Base-by-base conservation (phyloP, 192 early-diverging fungal genomes). In the Backusella westeae region DNA sequence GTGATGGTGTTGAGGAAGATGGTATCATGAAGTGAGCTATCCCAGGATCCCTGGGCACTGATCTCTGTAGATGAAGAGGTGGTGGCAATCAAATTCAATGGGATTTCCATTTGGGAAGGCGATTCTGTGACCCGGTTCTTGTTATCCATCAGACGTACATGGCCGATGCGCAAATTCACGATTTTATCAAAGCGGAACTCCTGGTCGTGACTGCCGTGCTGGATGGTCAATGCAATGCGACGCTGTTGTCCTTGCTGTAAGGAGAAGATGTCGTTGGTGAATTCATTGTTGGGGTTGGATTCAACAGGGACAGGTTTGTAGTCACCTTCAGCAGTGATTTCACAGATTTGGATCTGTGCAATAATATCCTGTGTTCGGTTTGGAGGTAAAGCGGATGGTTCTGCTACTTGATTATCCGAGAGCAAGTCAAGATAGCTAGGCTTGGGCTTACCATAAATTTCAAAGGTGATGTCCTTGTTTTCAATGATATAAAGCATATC, bases 181-280 rank as follows among this genome's bases (percentile, higher is more conserved):
- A 89, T 81, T 34, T 75, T 76, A 52, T 71, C 81, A 63, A 93
- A 82, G 29, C 90, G 89, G 26, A 63, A 3, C 21, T 63, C 56
- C 10, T 63, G 23, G 0, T 76, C 76, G 56, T 90, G 89, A 73
- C 88, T 85, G 49, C 86, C 89, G 76, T 95, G 94, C 1, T 83
- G 84, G 8, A 95, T 39, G 1, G 86, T 83, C 36, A 94, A 67
- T 59, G 87, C 75, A 34, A 95, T 83, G 17, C 93, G 90, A 17
- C 92, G 83, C 81, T 94, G 93, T 32, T 93, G 70, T 15, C 94
- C 94, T 82, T 95, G 94, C 72, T 87, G 88, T 68, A 95, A 80
- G 34, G 88, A 75, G 76, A 93, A 93, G 1, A 88, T 86, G 0
- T 63, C 56, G 19, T 56, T n/a, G 14, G 81, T 81, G 12, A 79